Evolutionary conservation across 345 rosid genomes (phyloP).

Genomic region (Lenwebbia sp.): DNA sequence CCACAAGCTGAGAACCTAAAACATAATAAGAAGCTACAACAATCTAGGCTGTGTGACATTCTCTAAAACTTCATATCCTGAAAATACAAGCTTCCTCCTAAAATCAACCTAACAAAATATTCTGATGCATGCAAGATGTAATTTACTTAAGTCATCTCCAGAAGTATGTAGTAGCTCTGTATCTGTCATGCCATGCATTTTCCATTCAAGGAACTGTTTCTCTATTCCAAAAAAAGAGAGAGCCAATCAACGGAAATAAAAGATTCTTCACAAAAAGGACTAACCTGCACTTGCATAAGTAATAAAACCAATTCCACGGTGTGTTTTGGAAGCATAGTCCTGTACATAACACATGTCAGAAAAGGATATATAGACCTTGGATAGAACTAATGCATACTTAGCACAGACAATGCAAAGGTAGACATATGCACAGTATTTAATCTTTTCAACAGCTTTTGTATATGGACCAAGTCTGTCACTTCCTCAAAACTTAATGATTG

Average conservation of each 20-base stretch:
- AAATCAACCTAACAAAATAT: neutral
- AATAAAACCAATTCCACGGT: constrained; percentile 94
- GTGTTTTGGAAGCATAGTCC: constrained; percentile 85
- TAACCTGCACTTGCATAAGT: constrained; percentile 82
- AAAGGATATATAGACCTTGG: neutral
- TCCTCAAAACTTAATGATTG: neutral
- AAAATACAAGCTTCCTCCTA: neutral
- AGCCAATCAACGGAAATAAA: neutral
- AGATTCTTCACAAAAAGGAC: constrained; percentile 1
- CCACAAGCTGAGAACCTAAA: neutral
- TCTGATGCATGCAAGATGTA: neutral
- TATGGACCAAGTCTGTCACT: neutral
- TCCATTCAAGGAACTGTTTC: neutral
- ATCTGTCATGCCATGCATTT: neutral
- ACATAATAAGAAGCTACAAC: neutral
- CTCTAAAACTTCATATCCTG: neutral
- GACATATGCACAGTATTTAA: neutral
- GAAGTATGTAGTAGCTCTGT: neutral
- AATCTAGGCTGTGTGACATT: neutral
- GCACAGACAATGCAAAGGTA: neutral
- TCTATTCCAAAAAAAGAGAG: neutral
- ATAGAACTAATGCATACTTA: neutral
- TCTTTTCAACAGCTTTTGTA: neutral
- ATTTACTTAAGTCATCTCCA: neutral
- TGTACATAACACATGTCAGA: constrained; percentile 1